Conservation (phyloP, 208 protist genomes). For the Crithidia bombi region DNA sequence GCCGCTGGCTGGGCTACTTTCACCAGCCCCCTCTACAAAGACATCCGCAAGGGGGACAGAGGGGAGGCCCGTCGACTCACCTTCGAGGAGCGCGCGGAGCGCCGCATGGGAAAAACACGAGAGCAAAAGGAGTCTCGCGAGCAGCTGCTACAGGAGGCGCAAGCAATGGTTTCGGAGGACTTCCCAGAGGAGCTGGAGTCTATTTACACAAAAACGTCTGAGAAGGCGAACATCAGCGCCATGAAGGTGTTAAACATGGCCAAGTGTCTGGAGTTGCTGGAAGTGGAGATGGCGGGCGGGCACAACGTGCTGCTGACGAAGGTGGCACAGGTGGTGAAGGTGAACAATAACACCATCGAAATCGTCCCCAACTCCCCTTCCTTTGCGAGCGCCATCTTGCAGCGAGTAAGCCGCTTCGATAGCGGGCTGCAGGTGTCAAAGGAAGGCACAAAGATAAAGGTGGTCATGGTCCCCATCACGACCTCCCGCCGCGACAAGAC, state of each 20-base stretch:
- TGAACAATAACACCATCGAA: conserved; percentile 63
- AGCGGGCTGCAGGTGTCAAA: conserved; percentile 70
- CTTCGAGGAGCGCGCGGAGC: conserved; percentile 85
- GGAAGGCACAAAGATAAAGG: conserved; percentile 69
- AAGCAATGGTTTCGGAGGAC: conserved; percentile 68
- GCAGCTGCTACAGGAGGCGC: conserved; percentile 72
- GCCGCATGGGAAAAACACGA: conserved; percentile 70
- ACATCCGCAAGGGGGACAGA: conserved; percentile 70
- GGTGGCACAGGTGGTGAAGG: conserved; percentile 82
- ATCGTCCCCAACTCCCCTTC: conserved; percentile 59
- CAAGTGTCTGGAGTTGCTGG: conserved; percentile 83
- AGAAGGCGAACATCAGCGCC: conserved; percentile 78
- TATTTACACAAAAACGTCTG: conserved; percentile 58
- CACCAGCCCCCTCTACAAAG: conserved; percentile 47
- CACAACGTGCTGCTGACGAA: conserved; percentile 71
- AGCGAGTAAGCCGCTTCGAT: conserved; percentile 81
- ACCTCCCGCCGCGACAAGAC: conserved; percentile 74
- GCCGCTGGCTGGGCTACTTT: conserved; percentile 9
- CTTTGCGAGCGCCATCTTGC: conserved; percentile 62
- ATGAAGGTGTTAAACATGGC: conserved; percentile 92
- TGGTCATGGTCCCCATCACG: conserved; percentile 72
- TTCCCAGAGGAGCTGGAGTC: conserved; percentile 78
- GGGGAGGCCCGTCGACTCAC: conserved; percentile 78
- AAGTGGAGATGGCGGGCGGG: conserved; percentile 69
- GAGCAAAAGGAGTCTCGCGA: conserved; percentile 67